Conservation (phyloP, 2,329 filamentous ascomycete species). For the Grosmannia penicillata region DNA sequence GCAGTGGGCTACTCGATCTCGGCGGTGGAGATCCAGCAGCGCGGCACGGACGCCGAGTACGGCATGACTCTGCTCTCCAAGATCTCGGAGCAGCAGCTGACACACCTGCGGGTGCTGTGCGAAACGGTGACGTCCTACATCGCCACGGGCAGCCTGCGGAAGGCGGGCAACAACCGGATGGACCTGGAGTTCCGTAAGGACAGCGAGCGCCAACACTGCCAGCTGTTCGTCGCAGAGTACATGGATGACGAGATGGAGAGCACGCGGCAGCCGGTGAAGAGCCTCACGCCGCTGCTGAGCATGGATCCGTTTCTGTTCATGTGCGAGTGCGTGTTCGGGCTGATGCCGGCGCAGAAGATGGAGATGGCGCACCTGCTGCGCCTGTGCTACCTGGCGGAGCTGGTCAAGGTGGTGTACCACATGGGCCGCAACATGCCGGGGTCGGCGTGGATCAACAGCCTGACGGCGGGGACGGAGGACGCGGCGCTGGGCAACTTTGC, state of each 20-base stretch:
- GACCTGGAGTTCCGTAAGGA: slow-evolving; percentile 52
- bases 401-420: slow-evolving; percentile 63
- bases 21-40: slow-evolving; percentile 79
- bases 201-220: slow-evolving; percentile 57
- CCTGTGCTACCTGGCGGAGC: slow-evolving; percentile 80
- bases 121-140: slow-evolving; percentile 83
- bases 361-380: slow-evolving; percentile 69
- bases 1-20: slow-evolving; percentile 75
- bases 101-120: slow-evolving; percentile 73
- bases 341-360: slow-evolving; percentile 51
- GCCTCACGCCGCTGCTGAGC: slow-evolving; percentile 43
- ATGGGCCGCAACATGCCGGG: slow-evolving; percentile 39
- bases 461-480: slow-evolving; percentile 29
- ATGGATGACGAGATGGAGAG: slow-evolving; percentile 26
- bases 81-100: slow-evolving; percentile 70
- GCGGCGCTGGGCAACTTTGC: slow-evolving; percentile 38
- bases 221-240: slow-evolving; percentile 55
- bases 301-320: slow-evolving; percentile 70
- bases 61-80: slow-evolving; percentile 67
- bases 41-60: slow-evolving; percentile 61
- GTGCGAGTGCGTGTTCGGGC: slow-evolving; percentile 58
- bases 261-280: slow-evolving; percentile 25
- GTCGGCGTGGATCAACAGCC: slow-evolving; percentile 30
- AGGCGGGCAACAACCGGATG: slow-evolving; percentile 43
- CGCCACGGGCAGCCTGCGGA: slow-evolving; percentile 55